Conservation (phyloP, 2,329 filamentous ascomycete genomes). For the Tolypocladium endophyticum region DNA sequence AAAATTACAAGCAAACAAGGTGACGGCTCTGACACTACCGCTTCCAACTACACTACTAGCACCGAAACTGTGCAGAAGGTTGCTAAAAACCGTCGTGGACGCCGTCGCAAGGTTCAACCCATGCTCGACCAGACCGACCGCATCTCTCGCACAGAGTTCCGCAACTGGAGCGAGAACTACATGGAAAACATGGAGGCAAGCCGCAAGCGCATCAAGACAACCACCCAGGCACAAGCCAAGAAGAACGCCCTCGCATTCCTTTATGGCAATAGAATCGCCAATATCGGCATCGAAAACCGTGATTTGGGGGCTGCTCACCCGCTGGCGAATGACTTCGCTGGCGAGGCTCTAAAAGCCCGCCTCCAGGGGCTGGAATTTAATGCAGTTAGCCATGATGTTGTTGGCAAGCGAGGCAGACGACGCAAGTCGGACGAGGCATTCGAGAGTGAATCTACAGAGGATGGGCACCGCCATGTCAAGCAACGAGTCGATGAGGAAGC, state of each 20-base stretch:
- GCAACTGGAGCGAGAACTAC: constrained; percentile 32
- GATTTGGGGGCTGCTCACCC: constrained; percentile 26
- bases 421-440: constrained; percentile 35
- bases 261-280: constrained; percentile 24
- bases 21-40: constrained; percentile 7
- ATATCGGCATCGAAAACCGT: constrained; percentile 13
- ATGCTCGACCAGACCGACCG: constrained; percentile 22
- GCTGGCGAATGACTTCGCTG: constrained; percentile 32
- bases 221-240: constrained; percentile 25
- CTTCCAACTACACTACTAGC: constrained; percentile 9
- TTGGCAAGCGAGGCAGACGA: constrained; percentile 19
- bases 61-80: constrained; percentile 9
- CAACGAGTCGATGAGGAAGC: constrained; percentile 19
- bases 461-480: constrained; percentile 23
- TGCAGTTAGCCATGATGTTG: constrained; percentile 6
- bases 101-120: constrained; percentile 13
- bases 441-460: constrained; percentile 19
- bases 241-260: constrained; percentile 21
- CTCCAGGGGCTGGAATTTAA: constrained; percentile 14
- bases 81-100: constrained; percentile 11
- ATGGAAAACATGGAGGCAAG: constrained; percentile 42
- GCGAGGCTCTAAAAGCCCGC: constrained; percentile 26
- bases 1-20: constrained; percentile 7
- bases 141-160: constrained; percentile 25
- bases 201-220: constrained; percentile 13